phyloP scores from a whole-genome alignment of 225 moss, liverwort and hornwort genomes.

The Polytrichum formosum region DNA sequence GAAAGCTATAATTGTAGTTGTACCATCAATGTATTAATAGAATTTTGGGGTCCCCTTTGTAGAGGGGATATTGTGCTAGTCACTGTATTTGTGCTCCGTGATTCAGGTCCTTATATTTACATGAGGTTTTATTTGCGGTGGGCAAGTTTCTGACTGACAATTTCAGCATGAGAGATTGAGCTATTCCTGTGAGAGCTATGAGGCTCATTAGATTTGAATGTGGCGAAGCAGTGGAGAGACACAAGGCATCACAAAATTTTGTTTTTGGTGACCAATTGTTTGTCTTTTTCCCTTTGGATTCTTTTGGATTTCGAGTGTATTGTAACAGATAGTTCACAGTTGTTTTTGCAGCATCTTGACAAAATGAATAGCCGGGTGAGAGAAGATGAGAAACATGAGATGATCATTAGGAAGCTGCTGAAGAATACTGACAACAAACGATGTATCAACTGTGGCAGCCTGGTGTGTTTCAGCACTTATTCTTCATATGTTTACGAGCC shows the following conservation, averaged over 20 bases:
- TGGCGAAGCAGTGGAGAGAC: not conserved
- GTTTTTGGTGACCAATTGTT: not conserved
- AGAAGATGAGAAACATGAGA: constrained; percentile 93
- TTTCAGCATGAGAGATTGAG: not conserved
- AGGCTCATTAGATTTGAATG: not conserved
- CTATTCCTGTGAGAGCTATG: not conserved
- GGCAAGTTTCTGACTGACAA: too few relatives aligned
- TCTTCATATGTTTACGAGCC: not conserved
- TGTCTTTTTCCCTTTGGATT: not conserved
- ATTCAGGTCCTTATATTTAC: too few relatives aligned
- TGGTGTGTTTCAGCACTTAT: constrained; percentile 50
- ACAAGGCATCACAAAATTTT: not conserved
- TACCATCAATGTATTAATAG: too few relatives aligned
- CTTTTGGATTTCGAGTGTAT: constrained; percentile 1
- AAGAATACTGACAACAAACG: constrained; percentile 87
- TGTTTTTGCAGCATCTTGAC: constrained; percentile 54
- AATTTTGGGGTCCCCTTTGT: too few relatives aligned
- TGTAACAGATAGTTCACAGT: constrained; percentile 26
- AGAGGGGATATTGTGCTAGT: too few relatives aligned
- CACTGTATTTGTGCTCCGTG: too few relatives aligned
- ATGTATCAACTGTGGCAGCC: constrained; percentile 95
- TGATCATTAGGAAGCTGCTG: constrained; percentile 79
- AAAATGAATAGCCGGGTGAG: constrained; percentile 95
- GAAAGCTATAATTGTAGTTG: too few relatives aligned
- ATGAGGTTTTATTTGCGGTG: too few relatives aligned